These are phyloP conservation scores for Coemansia sp. DNA, from an alignment of 192 early-diverging fungal genomes.

Conservation along the genomic window DNA sequence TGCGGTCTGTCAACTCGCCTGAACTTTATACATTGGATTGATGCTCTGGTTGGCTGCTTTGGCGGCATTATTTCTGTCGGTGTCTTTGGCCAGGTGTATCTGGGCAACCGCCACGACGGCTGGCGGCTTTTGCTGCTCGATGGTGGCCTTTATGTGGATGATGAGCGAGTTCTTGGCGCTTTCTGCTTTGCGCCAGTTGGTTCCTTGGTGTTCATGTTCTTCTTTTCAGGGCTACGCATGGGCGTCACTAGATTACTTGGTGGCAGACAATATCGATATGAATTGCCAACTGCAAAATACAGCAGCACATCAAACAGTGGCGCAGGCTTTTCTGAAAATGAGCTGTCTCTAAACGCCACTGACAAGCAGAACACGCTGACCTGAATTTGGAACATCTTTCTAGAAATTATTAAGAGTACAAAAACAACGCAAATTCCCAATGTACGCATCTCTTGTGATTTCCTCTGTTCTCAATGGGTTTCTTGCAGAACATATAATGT, in stretches of 20 bases:
- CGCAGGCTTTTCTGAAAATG: background rate
- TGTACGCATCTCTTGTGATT: too few species aligned
- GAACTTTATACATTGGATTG: conserved; percentile 55
- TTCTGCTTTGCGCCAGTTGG: conserved; percentile 58
- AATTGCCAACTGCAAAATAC: background rate
- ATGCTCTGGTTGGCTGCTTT: conserved; percentile 56
- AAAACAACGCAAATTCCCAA: too few species aligned
- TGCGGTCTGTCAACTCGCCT: conserved; percentile 54
- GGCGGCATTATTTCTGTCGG: conserved; percentile 57
- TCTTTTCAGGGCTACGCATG: conserved; percentile 43
- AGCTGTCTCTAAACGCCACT: background rate
- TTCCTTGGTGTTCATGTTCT: conserved; percentile 46
- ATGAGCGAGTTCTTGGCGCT: conserved; percentile 60
- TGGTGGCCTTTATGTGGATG: conserved; percentile 54
- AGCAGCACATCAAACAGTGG: background rate
- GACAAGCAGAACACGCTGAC: background rate
- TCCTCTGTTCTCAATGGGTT: too few species aligned
- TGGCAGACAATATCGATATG: conserved; percentile 30
- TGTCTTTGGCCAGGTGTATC: conserved; percentile 55
- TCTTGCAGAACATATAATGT: background rate
- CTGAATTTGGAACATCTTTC: background rate
- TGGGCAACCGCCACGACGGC: conserved; percentile 54
- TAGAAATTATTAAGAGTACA: background rate
- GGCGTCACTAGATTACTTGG: conserved; percentile 25
- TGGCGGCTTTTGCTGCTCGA: conserved; percentile 50